Evolutionary conservation across 352 stramenopile genomes (phyloP), one percentile per base, ranked within the genome.

Genomic region (Phytophthora pseudosyringae): DNA sequence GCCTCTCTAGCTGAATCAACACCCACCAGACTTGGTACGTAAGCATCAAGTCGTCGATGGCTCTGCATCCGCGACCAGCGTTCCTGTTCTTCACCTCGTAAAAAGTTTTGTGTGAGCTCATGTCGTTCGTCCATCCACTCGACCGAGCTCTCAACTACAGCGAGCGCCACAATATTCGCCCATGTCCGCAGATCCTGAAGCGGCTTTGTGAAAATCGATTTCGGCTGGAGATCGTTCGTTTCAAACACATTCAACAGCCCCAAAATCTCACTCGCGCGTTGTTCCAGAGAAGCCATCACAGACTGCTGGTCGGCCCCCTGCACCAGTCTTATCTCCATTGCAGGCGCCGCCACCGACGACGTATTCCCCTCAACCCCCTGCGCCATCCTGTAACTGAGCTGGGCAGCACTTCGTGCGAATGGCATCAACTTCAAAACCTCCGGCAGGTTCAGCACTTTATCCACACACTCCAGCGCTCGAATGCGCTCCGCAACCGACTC

Each of bases 401-500:
- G 77, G 10, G 61, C 61, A 40, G 75, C 65, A 36, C 75, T 89
- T 28, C 81, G 66, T 5, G 81, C 81, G 16, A 95, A 89, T 10
- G 86, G 86, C 69, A 88, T 75, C 16, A 95, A 64, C 61, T 93
- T 95, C 47, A 92, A 60, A 40, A 94, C 75, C 25, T 69, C 39
- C 5, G 80, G 80, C 25, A 91, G 39, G 33, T 78, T 54, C 36
- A 83, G 54, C 29, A 89, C 69, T 35, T 52, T 70, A 5, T 79
- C 74, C 29, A 89, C 73, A 32, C 82, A 89, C n/a, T 71, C 59
- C 13, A 91, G 57, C 1, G 44, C 61, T 47, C 71, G 67, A 64
- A 91, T 57, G 8, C 65, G 48, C 5, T 67, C 54, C 3, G 73
- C 73, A 4, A 77, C 29, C 3, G 56, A 33, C 35, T 62, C 40